Evolutionary conservation across 164 flowering plant species (phyloP).

Genomic region (Vitis rupestris): DNA sequence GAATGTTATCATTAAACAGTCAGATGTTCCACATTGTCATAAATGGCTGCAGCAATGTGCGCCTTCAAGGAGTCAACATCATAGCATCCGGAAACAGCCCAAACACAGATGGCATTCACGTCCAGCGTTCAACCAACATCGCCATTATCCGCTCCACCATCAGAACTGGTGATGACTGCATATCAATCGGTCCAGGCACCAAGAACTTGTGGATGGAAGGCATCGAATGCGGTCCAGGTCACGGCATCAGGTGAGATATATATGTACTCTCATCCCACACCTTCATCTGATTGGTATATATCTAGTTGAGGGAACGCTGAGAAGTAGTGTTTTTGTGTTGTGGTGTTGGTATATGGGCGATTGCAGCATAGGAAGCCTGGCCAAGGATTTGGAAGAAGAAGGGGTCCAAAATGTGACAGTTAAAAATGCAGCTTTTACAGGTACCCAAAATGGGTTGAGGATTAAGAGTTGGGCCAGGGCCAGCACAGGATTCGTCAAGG

Average conservation of each 20-base stretch:
- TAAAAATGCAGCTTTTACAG: conserved; percentile 11
- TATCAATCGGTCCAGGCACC: conserved; percentile 33
- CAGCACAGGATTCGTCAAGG: conserved; percentile 24
- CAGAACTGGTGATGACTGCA: conserved; percentile 32
- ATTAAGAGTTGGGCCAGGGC: conserved; percentile 35
- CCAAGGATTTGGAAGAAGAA: conserved; percentile 11
- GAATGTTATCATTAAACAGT: conserved; percentile 25
- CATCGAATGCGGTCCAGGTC: conserved; percentile 33
- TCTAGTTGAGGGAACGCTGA: no score
- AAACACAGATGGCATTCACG: conserved; percentile 38
- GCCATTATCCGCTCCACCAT: conserved; percentile 13
- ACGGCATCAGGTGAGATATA: conserved; percentile 28
- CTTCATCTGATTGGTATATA: background rate
- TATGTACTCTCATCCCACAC: background rate
- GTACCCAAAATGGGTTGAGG: conserved; percentile 27
- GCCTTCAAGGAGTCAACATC: conserved; percentile 11
- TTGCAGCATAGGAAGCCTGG: conserved; percentile 31
- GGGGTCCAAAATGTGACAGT: conserved; percentile 34
- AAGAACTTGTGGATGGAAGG: conserved; percentile 21
- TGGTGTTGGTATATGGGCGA: background rate
- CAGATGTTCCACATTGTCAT: conserved; percentile 28
- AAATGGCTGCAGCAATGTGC: conserved; percentile 22
- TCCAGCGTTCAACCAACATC: conserved; percentile 19
- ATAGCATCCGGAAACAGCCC: conserved; percentile 26
- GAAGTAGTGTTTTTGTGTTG: background rate